Evolutionary conservation across 768 basidiomycete species (phyloP), one percentile per base, ranked within the genome.

Genomic region (Lactifluus subvellereus): DNA sequence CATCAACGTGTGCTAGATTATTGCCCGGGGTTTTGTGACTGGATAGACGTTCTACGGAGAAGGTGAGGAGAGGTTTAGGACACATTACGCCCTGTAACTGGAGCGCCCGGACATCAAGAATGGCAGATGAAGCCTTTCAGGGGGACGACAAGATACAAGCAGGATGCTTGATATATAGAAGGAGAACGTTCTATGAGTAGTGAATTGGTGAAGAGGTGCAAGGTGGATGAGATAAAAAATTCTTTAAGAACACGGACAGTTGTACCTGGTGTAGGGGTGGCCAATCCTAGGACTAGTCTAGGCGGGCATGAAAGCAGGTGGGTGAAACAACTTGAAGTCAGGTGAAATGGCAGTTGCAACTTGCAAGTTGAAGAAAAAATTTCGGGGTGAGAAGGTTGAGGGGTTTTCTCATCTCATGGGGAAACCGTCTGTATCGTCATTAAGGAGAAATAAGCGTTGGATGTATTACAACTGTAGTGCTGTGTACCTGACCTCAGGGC

Each of bases 21-120:
- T 54, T 60, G 42, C 59, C 37, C 16, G 40, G 37, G 13, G 2
- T 53, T 40, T 57, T 59, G 22, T 45, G 53, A 59, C 30, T 45
- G 42, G 47, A 60, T 60, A 42, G 22, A 64, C 30, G 62, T 64
- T 64, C 63, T n/a, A 64, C 49, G 56, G 63, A 59, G 57, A 64
- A 64, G 37, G 52, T 48, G 62, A 53, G 43, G 62, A 2, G 37
- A 9, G 2, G 27, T 27, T 27, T 27, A n/a, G 54, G 18, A 37
- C 18, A 32, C 20, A 30, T 64, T 64, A 42, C 63, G 63, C 63
- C 63, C 62, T 33, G 30, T 33, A 30, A 54, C 47, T 13, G 18
- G 40, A 43, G 53, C 53, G 63, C 53, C 58, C 56, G 63, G 50
- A 64, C 6, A 60, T 64, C 42, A 64, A 64, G 54, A 54, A 61